These are phyloP conservation scores for Cetradonia linearis DNA, from an alignment of 495 filamentous ascomycete genomes.

Conservation along the genomic window DNA sequence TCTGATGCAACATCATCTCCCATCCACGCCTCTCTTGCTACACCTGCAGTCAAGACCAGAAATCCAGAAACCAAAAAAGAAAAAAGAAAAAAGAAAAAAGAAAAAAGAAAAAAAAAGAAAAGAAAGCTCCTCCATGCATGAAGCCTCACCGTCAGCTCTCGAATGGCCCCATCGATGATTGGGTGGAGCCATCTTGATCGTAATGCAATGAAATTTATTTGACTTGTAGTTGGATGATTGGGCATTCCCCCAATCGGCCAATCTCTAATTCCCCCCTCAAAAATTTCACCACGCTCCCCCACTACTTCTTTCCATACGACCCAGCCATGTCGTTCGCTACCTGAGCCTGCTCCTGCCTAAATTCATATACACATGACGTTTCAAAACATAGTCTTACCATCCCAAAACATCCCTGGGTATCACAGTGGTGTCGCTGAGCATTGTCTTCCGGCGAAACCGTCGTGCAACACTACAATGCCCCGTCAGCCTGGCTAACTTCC, in stretches of 20 bases:
- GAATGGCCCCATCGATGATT: no score
- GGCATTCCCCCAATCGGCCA: no score
- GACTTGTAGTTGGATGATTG: neutral
- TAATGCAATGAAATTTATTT: neutral
- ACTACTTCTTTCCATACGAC: neutral
- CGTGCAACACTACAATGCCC: neutral
- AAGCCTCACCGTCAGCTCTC: no score
- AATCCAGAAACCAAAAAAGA: no score
- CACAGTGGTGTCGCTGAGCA: constrained; percentile 1
- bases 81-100: neutral
- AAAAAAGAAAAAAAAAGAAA: neutral
- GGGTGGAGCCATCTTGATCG: neutral
- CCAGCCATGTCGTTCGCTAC: neutral
- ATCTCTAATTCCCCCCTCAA: neutral
- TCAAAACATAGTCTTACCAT: neutral
- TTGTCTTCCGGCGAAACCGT: neutral
- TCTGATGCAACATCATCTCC: no score
- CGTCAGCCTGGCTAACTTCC: neutral
- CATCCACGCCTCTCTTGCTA: no score
- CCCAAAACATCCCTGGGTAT: constrained; percentile 4
- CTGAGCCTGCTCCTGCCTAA: neutral
- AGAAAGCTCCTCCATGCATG: no score
- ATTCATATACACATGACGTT: neutral
- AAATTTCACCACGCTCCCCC: neutral
- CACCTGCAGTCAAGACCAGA: no score